Evolutionary conservation across 1,284 basidiomycete species (phyloP), one percentile per base, ranked within the genome.

Genomic region (Ceratobasidium sp.): DNA sequence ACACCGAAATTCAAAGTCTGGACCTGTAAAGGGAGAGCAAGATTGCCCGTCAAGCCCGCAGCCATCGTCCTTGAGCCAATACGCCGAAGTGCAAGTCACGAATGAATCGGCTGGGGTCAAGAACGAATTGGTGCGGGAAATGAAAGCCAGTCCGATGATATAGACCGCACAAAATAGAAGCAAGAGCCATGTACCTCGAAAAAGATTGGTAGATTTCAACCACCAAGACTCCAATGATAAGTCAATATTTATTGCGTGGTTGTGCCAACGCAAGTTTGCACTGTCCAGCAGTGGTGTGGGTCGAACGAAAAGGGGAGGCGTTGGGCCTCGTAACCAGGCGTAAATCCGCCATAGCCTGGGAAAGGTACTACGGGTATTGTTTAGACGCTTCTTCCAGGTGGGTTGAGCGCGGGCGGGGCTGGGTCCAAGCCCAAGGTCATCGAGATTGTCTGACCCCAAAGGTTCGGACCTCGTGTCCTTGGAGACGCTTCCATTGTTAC

Each of bases 1-100:
- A 77, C 93, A 96, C 10, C 93, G 86, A 75, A 95, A 93, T 69
- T 89, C 84, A 74, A 90, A 85, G 0, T 84, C 82, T 2, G 82
- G 77, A 71, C 86, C 82, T 49, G 82, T 79, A 29, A 92, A 92
- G 0, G 92, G 92, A 17, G 77, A 80, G 77, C 93, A 95, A 1
- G 76, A 73, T 25, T 79, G 73, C 0, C 92, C 93, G 73, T 95
- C 79, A 32, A 94, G 77, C 5, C 93, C 93, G 74, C 94, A 96
- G n/a, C 82, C 84, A 73, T 87, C 85, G 70, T 90, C 85, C 17
- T 84, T 80, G 5, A 81, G 74, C 89, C 90, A 93, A 74, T 87
- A 91, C 2, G 88, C 84, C 3, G 87, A 83, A 1, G 89, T 91
- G 75, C 91, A 92, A 32, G 80, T 83, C 52, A 88, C 82, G 75